These are phyloP conservation scores for Telfairia occidentalis DNA, from an alignment of 331 rosid species.

Conservation along the genomic window DNA sequence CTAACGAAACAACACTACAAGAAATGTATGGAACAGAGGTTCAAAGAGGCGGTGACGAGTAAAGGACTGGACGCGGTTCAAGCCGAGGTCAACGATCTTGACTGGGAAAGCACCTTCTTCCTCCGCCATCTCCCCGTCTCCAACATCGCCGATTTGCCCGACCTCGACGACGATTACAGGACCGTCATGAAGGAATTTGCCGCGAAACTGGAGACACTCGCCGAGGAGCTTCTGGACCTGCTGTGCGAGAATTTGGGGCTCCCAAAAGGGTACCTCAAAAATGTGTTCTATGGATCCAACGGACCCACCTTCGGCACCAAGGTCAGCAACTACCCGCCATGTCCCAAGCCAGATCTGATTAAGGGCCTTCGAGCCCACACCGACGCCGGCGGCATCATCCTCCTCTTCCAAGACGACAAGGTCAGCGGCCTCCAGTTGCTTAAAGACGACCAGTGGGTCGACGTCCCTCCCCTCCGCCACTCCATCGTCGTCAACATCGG, in stretches of 20 bases:
- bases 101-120: conserved; percentile 18
- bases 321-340: conserved; percentile 16
- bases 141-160: conserved; percentile 2
- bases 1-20: conserved; percentile 11
- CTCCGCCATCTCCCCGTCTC: conserved; percentile 12
- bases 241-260: conserved; percentile 16
- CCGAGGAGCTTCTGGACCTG: conserved; percentile 6
- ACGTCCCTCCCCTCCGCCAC: conserved; percentile 10
- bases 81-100: conserved; percentile 5
- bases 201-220: not conserved
- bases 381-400: conserved; percentile 17
- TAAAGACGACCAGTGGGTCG: conserved; percentile 3
- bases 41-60: not conserved
- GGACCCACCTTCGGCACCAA: conserved; percentile 15
- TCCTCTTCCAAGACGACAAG: conserved; percentile 14
- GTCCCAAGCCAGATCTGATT: conserved; percentile 13
- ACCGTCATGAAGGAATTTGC: conserved; percentile 10
- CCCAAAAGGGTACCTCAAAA: not conserved
- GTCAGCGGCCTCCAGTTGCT: conserved; percentile 11
- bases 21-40: conserved; percentile 17
- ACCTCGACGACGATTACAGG: conserved; percentile 2
- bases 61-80: not conserved
- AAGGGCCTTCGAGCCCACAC: conserved; percentile 18
- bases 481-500: conserved; percentile 12
- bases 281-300: conserved; percentile 5